These are phyloP conservation scores for Petasospora rhodanensis DNA, from an alignment of 1,139 yeast species.

Conservation along the genomic window DNA sequence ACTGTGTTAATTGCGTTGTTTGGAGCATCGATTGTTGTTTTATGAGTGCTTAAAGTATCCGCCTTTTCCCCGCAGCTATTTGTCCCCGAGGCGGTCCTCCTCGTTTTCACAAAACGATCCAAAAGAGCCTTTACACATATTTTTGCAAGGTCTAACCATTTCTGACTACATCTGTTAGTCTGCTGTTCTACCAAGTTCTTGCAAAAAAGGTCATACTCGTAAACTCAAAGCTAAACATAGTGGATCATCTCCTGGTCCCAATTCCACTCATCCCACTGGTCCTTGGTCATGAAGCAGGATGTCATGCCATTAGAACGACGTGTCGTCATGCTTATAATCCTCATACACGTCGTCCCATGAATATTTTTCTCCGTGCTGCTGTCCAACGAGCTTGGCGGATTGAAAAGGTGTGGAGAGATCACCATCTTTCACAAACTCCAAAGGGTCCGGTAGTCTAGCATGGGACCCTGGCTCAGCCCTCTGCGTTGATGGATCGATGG, in stretches of 20 bases:
- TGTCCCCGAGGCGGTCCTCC: too few species aligned
- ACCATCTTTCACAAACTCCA: slow-evolving; percentile 20
- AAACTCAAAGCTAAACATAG: too few species aligned
- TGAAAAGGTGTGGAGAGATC: slow-evolving; percentile 22
- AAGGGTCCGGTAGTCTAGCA: slow-evolving; percentile 25
- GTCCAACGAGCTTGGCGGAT: slow-evolving; percentile 18
- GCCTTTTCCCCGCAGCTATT: too few species aligned
- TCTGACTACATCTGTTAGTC: too few species aligned
- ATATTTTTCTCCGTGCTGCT: slow-evolving; percentile 16
- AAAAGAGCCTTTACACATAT: too few species aligned
- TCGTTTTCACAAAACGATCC: too few species aligned
- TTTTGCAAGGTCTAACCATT: too few species aligned
- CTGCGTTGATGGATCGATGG: slow-evolving; percentile 7
- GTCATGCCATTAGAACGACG: slow-evolving; percentile 16
- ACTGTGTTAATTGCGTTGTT: too few species aligned
- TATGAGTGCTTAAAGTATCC: too few species aligned
- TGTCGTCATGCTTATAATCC: slow-evolving; percentile 27
- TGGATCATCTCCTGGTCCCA: slow-evolving; percentile 2
- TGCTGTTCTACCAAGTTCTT: too few species aligned
- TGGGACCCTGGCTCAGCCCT: slow-evolving; percentile 3
- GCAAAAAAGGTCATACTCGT: too few species aligned
- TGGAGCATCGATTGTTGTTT: too few species aligned
- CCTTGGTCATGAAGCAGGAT: slow-evolving; percentile 9
- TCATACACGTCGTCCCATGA: slow-evolving; percentile 27
- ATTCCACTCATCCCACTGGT: slow-evolving; percentile 7